phyloP scores from a whole-genome alignment of 2,329 filamentous ascomycete genomes.

The Scedosporium minutisporum region DNA sequence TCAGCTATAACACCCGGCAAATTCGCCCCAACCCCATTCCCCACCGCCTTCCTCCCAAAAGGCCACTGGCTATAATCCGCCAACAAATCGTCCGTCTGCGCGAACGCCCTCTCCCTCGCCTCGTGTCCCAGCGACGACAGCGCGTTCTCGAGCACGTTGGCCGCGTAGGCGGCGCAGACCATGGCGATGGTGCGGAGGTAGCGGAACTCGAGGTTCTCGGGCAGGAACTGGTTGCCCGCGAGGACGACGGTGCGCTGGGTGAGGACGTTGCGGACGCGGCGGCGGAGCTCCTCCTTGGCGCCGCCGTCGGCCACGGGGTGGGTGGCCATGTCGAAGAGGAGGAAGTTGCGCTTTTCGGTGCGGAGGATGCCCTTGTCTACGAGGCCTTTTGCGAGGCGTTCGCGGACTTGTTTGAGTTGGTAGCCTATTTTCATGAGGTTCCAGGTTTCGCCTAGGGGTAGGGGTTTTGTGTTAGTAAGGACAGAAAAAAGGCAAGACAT shows the following conservation, averaged over 20 bases:
- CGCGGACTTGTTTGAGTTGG: conserved; percentile 97
- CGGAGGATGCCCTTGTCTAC: conserved; percentile 98
- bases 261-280: conserved; percentile 83
- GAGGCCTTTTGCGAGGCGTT: conserved; percentile 90
- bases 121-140: conserved; percentile 88
- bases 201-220: conserved; percentile 88
- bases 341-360: conserved; percentile 98
- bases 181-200: conserved; percentile 87
- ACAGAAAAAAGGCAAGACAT: not conserved
- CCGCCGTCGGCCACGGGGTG: conserved; percentile 93
- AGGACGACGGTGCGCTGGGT: conserved; percentile 92
- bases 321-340: conserved; percentile 99
- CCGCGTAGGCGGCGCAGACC: conserved; percentile 96
- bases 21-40: conserved; percentile 81
- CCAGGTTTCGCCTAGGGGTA: conserved; percentile 80
- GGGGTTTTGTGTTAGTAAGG: not conserved
- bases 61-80: conserved; percentile 97
- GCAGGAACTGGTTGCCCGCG: conserved; percentile 75
- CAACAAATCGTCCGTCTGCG: conserved; percentile 90
- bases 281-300: conserved; percentile 94
- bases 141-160: conserved; percentile 97
- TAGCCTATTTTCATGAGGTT: conserved; percentile 99
- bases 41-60: conserved; percentile 75
- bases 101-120: conserved; percentile 85
- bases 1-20: conserved; percentile 78